Conservation (phyloP, 805 yeast genomes). For the Candida berthetii region DNA sequence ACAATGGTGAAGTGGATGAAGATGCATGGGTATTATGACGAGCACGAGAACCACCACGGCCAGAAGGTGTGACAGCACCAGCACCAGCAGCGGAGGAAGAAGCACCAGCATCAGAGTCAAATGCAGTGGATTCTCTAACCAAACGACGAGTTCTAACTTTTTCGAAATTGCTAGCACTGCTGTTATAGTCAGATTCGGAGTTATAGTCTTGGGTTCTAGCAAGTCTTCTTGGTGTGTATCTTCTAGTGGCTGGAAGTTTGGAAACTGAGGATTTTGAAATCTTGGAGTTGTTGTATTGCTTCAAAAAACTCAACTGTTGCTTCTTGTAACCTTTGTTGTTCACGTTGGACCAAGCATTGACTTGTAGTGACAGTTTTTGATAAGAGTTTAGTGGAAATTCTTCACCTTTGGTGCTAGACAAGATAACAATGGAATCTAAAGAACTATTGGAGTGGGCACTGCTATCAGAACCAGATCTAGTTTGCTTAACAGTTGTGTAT, state of each 20-base stretch:
- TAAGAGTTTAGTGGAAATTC: conserved; percentile 44
- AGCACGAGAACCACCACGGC: conserved; percentile 19
- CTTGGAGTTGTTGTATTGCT: conserved; percentile 36
- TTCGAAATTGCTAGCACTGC: conserved; percentile 25
- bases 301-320: conserved; percentile 44
- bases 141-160: conserved; percentile 57
- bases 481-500: conserved; percentile 2
- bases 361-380: conserved; percentile 37
- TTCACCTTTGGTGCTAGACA: conserved; percentile 10
- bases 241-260: conserved; percentile 8
- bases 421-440: conserved; percentile 11
- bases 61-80: too few species aligned
- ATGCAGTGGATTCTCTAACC: conserved; percentile 30
- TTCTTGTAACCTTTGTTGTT: conserved; percentile 37
- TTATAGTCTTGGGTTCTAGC: conserved; percentile 19
- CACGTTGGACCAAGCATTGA: conserved; percentile 46
- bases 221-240: conserved; percentile 18
- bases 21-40: conserved; percentile 14
- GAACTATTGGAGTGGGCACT: not conserved
- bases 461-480: not conserved
- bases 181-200: conserved; percentile 22
- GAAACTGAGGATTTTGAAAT: too few species aligned
- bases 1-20: conserved; percentile 27
- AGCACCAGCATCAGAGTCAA: conserved; percentile 22
- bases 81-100: not conserved